Evolutionary conservation across 306 rosid genomes (phyloP).

Genomic region (Fragaria iinumae): DNA sequence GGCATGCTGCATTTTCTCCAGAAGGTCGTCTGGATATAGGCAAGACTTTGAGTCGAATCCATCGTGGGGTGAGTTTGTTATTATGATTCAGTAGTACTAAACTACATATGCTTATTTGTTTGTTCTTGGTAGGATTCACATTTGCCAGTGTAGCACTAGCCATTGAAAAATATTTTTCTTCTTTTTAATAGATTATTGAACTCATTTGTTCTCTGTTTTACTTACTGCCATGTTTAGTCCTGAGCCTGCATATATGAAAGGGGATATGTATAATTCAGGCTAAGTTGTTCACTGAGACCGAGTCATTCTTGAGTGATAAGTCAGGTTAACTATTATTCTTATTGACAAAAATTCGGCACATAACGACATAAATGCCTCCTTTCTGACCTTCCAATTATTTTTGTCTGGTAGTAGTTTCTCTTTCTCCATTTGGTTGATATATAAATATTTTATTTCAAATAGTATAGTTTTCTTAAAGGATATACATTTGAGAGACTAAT

Average conservation of each 20-base stretch:
- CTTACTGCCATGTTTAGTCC: background rate
- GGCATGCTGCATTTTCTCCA: conserved; percentile 80
- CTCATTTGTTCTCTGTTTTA: background rate
- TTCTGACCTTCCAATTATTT: background rate
- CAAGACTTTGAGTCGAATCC: conserved; percentile 78
- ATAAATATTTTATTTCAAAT: background rate
- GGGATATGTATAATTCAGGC: background rate
- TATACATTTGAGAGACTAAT: conserved; percentile 2
- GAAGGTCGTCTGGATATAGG: conserved; percentile 88
- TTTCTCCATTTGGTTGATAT: background rate
- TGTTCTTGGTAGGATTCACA: conserved; percentile 9
- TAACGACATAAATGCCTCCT: conserved; percentile 9
- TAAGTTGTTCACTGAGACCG: background rate
- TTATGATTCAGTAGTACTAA: conserved; percentile 25
- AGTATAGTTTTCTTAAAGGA: background rate
- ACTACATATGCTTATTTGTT: conserved; percentile 13
- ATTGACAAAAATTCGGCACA: background rate
- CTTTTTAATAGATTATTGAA: background rate
- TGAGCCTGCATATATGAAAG: background rate
- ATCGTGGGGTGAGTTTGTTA: conserved; percentile 72
- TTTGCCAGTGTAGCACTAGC: background rate
- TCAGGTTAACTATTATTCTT: background rate
- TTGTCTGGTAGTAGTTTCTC: background rate
- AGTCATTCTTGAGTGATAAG: background rate
- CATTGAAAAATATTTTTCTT: background rate